Percentiles rank a stretch among this genome's conserved stretches.
Conservation (phyloP, 164 flowering plant genomes). For the Vitis rotundifolia region DNA sequence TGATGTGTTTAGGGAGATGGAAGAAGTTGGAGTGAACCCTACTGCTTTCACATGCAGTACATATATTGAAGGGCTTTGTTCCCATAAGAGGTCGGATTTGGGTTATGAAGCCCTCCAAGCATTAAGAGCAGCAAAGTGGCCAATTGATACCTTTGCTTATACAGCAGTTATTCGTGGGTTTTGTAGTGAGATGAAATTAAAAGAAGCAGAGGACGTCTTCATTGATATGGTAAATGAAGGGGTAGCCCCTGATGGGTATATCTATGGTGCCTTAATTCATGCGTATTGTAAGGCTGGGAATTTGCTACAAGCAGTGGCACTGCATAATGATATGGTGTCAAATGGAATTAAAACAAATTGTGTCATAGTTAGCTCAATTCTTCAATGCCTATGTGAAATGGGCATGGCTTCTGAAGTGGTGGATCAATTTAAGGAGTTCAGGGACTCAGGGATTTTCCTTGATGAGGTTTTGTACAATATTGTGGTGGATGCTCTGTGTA, state of each 20-base stretch:
- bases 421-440: slow-evolving; percentile 35
- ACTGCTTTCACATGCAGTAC: slow-evolving; percentile 44
- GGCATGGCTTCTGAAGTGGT: slow-evolving; percentile 45
- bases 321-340: slow-evolving; percentile 46
- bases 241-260: slow-evolving; percentile 39
- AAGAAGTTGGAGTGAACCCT: slow-evolving; percentile 43
- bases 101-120: slow-evolving; percentile 47
- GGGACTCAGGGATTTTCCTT: slow-evolving; percentile 47
- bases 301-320: slow-evolving; percentile 37
- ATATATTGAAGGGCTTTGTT: slow-evolving; percentile 63
- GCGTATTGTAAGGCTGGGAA: slow-evolving; percentile 49
- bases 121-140: slow-evolving; percentile 25
- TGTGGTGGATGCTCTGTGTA: slow-evolving; percentile 60
- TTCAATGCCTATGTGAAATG: slow-evolving; percentile 51
- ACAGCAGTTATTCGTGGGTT: slow-evolving; percentile 61
- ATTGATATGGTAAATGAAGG: slow-evolving; percentile 51
- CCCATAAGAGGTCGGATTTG: slow-evolving; percentile 24
- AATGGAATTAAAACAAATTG: slow-evolving; percentile 65
- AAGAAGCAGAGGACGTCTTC: slow-evolving; percentile 60
- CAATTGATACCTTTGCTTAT: slow-evolving; percentile 44
- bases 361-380: slow-evolving; percentile 47
- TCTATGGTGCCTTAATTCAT: slow-evolving; percentile 46
- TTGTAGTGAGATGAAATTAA: slow-evolving; percentile 51
- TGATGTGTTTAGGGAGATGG: slow-evolving; percentile 52
- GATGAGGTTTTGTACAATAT: slow-evolving; percentile 58